Evolutionary conservation across 768 basidiomycete species (phyloP).

Genomic region (Coprinellus micaceus): DNA sequence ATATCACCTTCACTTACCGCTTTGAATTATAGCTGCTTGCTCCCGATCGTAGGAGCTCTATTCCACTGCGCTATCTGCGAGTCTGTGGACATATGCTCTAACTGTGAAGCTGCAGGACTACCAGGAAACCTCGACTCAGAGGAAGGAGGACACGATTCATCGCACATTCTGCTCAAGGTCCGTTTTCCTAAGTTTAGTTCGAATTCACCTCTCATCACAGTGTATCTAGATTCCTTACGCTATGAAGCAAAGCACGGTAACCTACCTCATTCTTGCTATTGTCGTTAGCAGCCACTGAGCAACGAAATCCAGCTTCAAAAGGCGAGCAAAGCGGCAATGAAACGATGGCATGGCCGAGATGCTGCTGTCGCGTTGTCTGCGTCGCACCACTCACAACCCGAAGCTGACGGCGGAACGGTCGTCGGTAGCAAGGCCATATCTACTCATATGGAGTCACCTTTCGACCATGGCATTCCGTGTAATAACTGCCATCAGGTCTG

Average conservation of each 20-base stretch:
- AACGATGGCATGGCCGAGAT: constrained; percentile 76
- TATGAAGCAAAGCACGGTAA: constrained; percentile 64
- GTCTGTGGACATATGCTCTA: constrained; percentile 79
- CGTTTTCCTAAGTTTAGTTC: background rate
- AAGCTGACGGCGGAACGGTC: constrained; percentile 65
- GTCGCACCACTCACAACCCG: constrained; percentile 43
- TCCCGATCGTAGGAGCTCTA: constrained; percentile 87
- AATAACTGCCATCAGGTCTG: constrained; percentile 58
- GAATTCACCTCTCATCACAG: background rate
- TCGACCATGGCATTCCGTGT: constrained; percentile 61
- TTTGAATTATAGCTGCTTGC: constrained; percentile 58
- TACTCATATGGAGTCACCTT: constrained; percentile 28
- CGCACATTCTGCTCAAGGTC: constrained; percentile 95
- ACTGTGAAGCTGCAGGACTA: constrained; percentile 82
- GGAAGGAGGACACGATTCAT: constrained; percentile 75
- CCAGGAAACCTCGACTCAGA: constrained; percentile 77
- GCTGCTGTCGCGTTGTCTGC: constrained; percentile 52
- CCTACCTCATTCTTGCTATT: constrained; percentile 6
- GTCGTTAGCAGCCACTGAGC: background rate
- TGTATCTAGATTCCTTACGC: constrained; percentile 76
- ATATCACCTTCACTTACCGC: background rate
- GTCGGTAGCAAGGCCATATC: constrained; percentile 45
- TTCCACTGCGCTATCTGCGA: constrained; percentile 92
- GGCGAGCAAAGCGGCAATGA: constrained; percentile 69
- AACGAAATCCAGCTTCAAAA: constrained; percentile 45